Evolutionary conservation across 345 rosid species (phyloP), one percentile per base, ranked within the genome.

Genomic region (Salix caprea): DNA sequence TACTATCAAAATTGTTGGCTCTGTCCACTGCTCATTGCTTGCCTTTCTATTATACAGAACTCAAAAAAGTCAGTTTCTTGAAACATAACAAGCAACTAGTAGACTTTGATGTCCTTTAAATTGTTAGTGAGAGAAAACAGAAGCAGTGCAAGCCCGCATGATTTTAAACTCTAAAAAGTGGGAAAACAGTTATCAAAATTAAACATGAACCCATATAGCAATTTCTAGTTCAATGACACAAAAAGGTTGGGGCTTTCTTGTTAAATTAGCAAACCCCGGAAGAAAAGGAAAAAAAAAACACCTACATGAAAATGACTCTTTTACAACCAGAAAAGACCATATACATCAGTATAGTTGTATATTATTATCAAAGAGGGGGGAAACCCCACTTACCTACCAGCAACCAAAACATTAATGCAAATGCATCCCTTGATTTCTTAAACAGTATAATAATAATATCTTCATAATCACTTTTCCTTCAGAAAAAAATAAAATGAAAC

Each of bases 381-480:
- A 80, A 72, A 66, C 78, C 79, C 36, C 7, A 62, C 67, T 78
- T 65, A 82, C 87, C 89, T 78, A 84, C 79, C 87, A 78, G 74
- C 61, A 24, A 82, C 84, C 82, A 82, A 11, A 84, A 76, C 82
- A 70, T 50, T n/a, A 75, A 76, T 72, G 67, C 73, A 52, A 74
- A 77, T 72, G 67, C 73, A 58, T 71, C 70, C 72, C 79, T 79
- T 81, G 81, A 73, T 68, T 75, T 23, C 62, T 48, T 48, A 78
- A 64, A 79, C 78, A 71, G 1, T 36, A 16, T 74, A 71, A 21
- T 1, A 39, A 69, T 76, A 70, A 48, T 23, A 12, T 73, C 30
- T 23, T 37, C 23, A 32, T 23, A 7, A 65, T 30, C 48, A 54
- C 54, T 62, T 40, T 39, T 56, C 6, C 42, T 9, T 34, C 67